These are phyloP conservation scores for Cytospora leucostoma DNA, from an alignment of 2,329 filamentous ascomycete species.

Conservation along the genomic window DNA sequence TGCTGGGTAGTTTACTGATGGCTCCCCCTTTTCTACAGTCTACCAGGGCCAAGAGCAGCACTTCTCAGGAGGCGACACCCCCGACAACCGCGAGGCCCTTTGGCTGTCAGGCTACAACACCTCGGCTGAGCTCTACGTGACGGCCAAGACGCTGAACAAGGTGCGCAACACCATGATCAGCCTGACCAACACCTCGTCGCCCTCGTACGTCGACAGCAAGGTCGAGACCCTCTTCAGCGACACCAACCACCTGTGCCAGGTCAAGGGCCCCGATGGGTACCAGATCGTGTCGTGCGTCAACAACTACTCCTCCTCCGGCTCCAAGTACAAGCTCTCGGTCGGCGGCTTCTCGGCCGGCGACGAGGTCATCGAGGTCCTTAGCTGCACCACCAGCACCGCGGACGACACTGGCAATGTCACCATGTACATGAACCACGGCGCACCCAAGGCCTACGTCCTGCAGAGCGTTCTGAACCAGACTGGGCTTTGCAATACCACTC, in stretches of 20 bases:
- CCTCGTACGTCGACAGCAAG: slow-evolving; percentile 43
- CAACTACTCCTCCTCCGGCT: slow-evolving; percentile 41
- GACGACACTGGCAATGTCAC: slow-evolving; percentile 25
- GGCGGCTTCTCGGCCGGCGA: slow-evolving; percentile 36
- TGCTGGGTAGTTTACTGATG: slow-evolving; percentile 7
- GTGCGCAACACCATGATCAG: slow-evolving; percentile 49
- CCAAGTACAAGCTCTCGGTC: slow-evolving; percentile 30
- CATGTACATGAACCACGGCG: slow-evolving; percentile 26
- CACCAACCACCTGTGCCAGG: slow-evolving; percentile 44
- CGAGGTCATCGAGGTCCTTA: slow-evolving; percentile 31
- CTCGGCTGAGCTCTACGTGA: slow-evolving; percentile 45
- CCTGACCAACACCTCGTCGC: slow-evolving; percentile 43
- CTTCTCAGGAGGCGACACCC: slow-evolving; percentile 46
- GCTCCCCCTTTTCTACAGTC: slow-evolving; percentile 43
- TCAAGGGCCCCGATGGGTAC: slow-evolving; percentile 43
- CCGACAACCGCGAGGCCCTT: slow-evolving; percentile 50
- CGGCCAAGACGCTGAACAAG: slow-evolving; percentile 50
- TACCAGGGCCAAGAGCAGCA: slow-evolving; percentile 62
- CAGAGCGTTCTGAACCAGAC: slow-evolving; percentile 21
- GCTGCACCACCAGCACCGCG: slow-evolving; percentile 30
- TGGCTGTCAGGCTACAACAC: slow-evolving; percentile 52
- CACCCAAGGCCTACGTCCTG: slow-evolving; percentile 27
- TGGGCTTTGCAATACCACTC: slow-evolving; percentile 23
- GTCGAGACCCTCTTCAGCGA: slow-evolving; percentile 41
- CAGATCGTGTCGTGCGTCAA: slow-evolving; percentile 44